Evolutionary conservation across 768 basidiomycete species (phyloP).

Genomic region (Rossbeevera mucosa): DNA sequence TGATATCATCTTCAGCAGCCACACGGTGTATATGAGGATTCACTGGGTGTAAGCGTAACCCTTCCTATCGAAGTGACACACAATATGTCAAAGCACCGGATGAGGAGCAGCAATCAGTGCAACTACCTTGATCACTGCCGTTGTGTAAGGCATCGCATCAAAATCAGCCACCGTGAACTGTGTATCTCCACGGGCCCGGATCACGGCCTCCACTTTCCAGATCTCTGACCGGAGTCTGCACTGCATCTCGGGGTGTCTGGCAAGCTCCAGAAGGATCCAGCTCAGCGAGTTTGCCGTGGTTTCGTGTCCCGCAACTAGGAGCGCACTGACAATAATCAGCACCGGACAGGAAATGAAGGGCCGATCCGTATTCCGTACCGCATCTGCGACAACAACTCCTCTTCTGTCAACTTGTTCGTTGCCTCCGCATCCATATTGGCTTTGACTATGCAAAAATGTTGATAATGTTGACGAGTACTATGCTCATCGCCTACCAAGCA

Average conservation of each 20-base stretch:
- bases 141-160: constrained; percentile 47
- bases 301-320: constrained; percentile 52
- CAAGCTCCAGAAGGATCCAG: constrained; percentile 63
- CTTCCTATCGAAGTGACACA: constrained; percentile 34
- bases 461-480: neutral
- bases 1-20: constrained; percentile 47
- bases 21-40: constrained; percentile 47
- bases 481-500: constrained; percentile 34
- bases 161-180: constrained; percentile 38
- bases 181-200: constrained; percentile 10
- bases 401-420: constrained; percentile 21
- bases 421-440: constrained; percentile 26
- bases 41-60: constrained; percentile 45
- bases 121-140: constrained; percentile 34
- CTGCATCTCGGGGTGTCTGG: constrained; percentile 55
- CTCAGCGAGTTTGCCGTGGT: constrained; percentile 55
- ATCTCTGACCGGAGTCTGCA: constrained; percentile 45
- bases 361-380: constrained; percentile 8
- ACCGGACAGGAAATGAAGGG: neutral
- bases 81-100: constrained; percentile 14
- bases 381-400: constrained; percentile 16
- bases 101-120: constrained; percentile 12
- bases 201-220: constrained; percentile 4
- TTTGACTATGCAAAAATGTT: constrained; percentile 13
- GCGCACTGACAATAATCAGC: constrained; percentile 31